Conservation (phyloP, 73 alveolate genomes). For the Tetrahymena borealis region DNA sequence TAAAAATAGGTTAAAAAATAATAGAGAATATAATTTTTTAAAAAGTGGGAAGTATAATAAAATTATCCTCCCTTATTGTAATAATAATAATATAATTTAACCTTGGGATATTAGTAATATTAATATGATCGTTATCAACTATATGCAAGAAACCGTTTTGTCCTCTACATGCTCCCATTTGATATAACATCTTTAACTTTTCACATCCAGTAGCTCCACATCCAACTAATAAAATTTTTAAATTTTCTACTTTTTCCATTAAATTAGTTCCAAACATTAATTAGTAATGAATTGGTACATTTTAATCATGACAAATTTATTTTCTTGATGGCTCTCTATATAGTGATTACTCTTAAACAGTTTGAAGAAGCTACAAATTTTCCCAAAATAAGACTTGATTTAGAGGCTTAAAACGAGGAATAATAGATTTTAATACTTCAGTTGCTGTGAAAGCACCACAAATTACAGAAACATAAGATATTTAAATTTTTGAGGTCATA, state of each 20-base stretch:
- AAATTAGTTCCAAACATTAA: not conserved
- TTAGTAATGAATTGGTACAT: too few species aligned
- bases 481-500: not conserved
- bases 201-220: not conserved
- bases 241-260: not conserved
- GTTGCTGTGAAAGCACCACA: not conserved
- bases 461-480: not conserved
- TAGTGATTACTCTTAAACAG: not conserved
- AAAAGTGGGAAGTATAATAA: too few species aligned
- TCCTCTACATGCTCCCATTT: not conserved
- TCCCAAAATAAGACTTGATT: not conserved
- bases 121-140: not conserved
- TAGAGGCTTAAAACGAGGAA: not conserved
- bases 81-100: too few species aligned
- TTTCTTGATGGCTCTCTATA: not conserved
- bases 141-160: not conserved
- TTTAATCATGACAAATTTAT: not conserved
- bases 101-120: not conserved
- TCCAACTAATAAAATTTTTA: not conserved
- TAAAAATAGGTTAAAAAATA: not conserved
- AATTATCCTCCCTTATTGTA: too few species aligned
- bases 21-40: too few species aligned
- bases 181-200: not conserved
- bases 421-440: not conserved
- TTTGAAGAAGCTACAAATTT: not conserved